phyloP scores from a whole-genome alignment of 2,329 filamentous ascomycete species.

The Pseudogymnoascus pannorum region DNA sequence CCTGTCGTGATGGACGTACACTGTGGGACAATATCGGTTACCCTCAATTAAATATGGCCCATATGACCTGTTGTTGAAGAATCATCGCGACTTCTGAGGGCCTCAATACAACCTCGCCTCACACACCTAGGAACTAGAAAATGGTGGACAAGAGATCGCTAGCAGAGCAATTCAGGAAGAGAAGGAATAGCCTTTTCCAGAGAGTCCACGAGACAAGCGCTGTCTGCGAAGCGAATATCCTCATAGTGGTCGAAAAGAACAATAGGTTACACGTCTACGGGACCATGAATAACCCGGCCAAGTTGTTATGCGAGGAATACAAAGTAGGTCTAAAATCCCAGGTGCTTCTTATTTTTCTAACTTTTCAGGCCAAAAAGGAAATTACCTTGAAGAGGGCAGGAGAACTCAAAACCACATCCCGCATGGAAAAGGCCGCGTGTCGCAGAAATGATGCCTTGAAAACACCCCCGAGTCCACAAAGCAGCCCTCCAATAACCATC shows the following conservation, averaged over 20 bases:
- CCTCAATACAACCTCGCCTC: not conserved
- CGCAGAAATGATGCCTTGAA: not conserved
- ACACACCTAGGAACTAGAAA: not conserved
- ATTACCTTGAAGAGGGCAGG: not conserved
- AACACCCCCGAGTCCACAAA: not conserved
- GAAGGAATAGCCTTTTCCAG: constrained; percentile 13
- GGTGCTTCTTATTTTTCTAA: not conserved
- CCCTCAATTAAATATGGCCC: not conserved
- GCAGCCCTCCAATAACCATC: not conserved
- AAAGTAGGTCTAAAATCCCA: constrained; percentile 8
- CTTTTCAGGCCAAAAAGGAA: not conserved
- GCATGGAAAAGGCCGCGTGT: not conserved
- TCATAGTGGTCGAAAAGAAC: constrained; percentile 14
- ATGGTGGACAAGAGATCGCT: not conserved
- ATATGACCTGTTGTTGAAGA: not conserved
- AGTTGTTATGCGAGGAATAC: constrained; percentile 8
- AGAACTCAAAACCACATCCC: not conserved
- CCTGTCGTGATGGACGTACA: no score
- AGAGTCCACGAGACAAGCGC: constrained; percentile 10
- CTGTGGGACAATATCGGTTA: not conserved
- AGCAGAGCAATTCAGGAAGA: constrained; percentile 12
- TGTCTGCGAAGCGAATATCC: constrained; percentile 10
- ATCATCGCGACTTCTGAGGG: not conserved
- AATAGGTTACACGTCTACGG: constrained; percentile 14
- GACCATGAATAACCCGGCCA: constrained; percentile 10